phyloP scores from a whole-genome alignment of 495 filamentous ascomycete genomes.

The Xylaria nigripes region DNA sequence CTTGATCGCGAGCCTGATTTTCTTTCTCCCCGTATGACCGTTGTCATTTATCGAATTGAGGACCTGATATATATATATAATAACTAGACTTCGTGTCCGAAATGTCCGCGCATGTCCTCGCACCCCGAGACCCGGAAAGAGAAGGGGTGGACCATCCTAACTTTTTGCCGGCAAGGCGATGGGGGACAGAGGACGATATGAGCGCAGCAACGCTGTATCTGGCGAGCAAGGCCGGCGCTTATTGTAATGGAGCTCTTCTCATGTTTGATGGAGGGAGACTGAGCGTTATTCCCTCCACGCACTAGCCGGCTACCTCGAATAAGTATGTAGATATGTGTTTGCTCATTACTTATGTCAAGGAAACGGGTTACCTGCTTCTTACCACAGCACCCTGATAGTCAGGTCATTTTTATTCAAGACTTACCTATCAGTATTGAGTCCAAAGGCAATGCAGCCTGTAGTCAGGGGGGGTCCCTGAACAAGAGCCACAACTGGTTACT shows the following conservation, averaged over 20 bases:
- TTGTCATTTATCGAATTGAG: not conserved
- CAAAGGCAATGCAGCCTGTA: no score
- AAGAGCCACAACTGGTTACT: no score
- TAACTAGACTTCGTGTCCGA: slow-evolving; percentile 48
- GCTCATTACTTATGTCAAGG: not conserved
- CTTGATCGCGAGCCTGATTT: not conserved
- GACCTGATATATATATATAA: not conserved
- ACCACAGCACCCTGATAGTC: no score
- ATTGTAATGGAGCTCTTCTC: slow-evolving; percentile 48
- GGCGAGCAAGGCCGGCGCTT: slow-evolving; percentile 48
- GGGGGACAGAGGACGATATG: slow-evolving; percentile 52
- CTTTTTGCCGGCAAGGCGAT: slow-evolving; percentile 44
- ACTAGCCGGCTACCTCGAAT: slow-evolving; percentile 18
- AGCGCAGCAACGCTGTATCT: slow-evolving; percentile 40
- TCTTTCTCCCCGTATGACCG: not conserved
- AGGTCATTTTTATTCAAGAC: no score
- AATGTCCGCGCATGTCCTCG: slow-evolving; percentile 37
- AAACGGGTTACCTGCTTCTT: no score
- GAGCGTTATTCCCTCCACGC: slow-evolving; percentile 34
- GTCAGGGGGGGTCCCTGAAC: no score
- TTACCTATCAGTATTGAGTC: no score
- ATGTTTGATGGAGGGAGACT: slow-evolving; percentile 50
- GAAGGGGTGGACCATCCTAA: slow-evolving; percentile 18
- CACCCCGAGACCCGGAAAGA: slow-evolving; percentile 35
- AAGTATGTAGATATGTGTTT: not conserved